phyloP scores from a whole-genome alignment of 352 stramenopile genomes.

The Phytopythium sindhum region DNA sequence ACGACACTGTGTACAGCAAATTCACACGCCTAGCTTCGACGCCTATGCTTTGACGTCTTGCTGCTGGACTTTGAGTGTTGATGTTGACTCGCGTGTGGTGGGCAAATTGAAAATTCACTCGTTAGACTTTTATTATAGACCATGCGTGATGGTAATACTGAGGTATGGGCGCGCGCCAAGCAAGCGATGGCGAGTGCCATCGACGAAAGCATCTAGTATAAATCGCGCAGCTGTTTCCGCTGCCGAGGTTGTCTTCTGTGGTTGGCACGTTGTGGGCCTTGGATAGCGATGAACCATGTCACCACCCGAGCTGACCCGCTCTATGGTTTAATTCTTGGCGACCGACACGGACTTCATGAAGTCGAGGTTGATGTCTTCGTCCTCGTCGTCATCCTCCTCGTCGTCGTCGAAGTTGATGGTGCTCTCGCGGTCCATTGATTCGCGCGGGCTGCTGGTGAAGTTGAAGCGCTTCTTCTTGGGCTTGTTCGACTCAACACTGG shows the following conservation, averaged over 20 bases:
- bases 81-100: too few species aligned
- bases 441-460: slow-evolving; percentile 31
- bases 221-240: neutral
- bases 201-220: neutral
- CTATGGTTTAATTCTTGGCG: slow-evolving; percentile 11
- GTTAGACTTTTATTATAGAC: slow-evolving; percentile 2
- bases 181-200: neutral
- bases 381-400: slow-evolving; percentile 34
- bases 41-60: too few species aligned
- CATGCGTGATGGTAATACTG: slow-evolving; percentile 1
- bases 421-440: slow-evolving; percentile 25
- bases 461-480: slow-evolving; percentile 35
- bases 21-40: too few species aligned
- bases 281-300: neutral
- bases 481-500: slow-evolving; percentile 9
- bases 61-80: too few species aligned
- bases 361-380: slow-evolving; percentile 78
- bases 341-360: slow-evolving; percentile 57
- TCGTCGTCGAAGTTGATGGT: slow-evolving; percentile 34
- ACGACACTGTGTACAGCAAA: neutral
- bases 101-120: neutral
- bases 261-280: neutral
- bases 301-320: neutral
- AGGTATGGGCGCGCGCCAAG: neutral
- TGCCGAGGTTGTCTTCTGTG: neutral